Conservation (phyloP, 2,329 filamentous ascomycete genomes). For the Aurifilum marmelostoma region DNA sequence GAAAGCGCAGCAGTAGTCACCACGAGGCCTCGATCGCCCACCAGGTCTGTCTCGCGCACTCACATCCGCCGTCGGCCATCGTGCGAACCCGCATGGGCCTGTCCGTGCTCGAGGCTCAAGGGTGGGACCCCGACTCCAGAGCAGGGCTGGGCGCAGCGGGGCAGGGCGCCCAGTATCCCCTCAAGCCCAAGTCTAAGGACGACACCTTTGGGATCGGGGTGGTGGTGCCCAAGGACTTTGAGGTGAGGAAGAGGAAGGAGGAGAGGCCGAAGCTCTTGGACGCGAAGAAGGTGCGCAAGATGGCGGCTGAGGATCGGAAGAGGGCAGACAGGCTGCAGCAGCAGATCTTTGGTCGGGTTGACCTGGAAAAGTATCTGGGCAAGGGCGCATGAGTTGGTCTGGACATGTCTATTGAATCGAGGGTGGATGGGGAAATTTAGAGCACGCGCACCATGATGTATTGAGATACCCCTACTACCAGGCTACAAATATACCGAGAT, state of each 20-base stretch:
- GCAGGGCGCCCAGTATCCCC: slow-evolving; percentile 74
- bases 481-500: background rate
- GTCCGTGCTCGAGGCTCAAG: slow-evolving; percentile 65
- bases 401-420: too few species aligned
- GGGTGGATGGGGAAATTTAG: too few species aligned
- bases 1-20: slow-evolving; percentile 27
- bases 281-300: slow-evolving; percentile 69
- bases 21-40: slow-evolving; percentile 71
- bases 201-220: slow-evolving; percentile 76
- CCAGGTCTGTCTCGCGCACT: slow-evolving; percentile 70
- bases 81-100: slow-evolving; percentile 73
- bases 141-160: slow-evolving; percentile 71
- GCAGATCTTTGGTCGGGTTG: slow-evolving; percentile 75
- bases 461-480: slow-evolving; percentile 3
- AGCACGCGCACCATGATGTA: background rate
- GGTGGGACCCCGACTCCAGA: slow-evolving; percentile 76
- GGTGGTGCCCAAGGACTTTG: slow-evolving; percentile 44
- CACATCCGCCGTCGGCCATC: slow-evolving; percentile 72
- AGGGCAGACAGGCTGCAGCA: slow-evolving; percentile 66
- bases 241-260: slow-evolving; percentile 47
- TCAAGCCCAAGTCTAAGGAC: slow-evolving; percentile 73
- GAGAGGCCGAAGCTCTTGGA: slow-evolving; percentile 59
- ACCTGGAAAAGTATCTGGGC: slow-evolving; percentile 75
- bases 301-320: slow-evolving; percentile 63
- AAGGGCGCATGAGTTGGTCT: slow-evolving; percentile 28